Evolutionary conservation across 805 yeast genomes (phyloP).

Genomic region (Alloascoidea hylecoeti): DNA sequence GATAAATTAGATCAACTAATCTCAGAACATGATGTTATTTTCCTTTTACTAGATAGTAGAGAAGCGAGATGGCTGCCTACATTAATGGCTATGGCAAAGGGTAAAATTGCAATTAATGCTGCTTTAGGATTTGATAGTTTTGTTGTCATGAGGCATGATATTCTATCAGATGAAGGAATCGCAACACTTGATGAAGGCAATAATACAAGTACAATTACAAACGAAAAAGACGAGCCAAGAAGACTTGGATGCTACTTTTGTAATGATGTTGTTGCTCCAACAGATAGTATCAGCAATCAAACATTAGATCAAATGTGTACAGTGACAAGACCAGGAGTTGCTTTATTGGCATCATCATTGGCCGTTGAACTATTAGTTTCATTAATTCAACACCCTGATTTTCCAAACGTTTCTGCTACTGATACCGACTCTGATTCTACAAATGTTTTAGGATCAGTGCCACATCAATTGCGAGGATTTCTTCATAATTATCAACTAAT

Average conservation of each 20-base stretch:
- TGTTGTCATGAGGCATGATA: constrained; percentile 89
- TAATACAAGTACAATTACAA: constrained; percentile 5
- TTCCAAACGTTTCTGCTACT: constrained; percentile 8
- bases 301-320: constrained; percentile 98
- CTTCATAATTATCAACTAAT: constrained; percentile 48
- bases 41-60: constrained; percentile 82
- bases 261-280: constrained; percentile 90
- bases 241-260: constrained; percentile 90
- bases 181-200: constrained; percentile 11
- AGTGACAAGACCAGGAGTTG: constrained; percentile 94
- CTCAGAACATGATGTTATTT: constrained; percentile 59
- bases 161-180: constrained; percentile 11
- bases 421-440: constrained; percentile 9
- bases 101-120: constrained; percentile 74
- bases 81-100: constrained; percentile 48
- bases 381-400: constrained; percentile 45
- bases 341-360: constrained; percentile 71
- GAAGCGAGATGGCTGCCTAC: constrained; percentile 98
- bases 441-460: constrained; percentile 51
- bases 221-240: constrained; percentile 6
- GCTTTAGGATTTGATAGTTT: constrained; percentile 93
- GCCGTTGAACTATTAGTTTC: constrained; percentile 79
- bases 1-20: constrained; percentile 37
- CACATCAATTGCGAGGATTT: constrained; percentile 90
- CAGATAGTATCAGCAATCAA: constrained; percentile 74